Conservation (phyloP, 805 yeast genomes). For the Ogataea minuta region DNA sequence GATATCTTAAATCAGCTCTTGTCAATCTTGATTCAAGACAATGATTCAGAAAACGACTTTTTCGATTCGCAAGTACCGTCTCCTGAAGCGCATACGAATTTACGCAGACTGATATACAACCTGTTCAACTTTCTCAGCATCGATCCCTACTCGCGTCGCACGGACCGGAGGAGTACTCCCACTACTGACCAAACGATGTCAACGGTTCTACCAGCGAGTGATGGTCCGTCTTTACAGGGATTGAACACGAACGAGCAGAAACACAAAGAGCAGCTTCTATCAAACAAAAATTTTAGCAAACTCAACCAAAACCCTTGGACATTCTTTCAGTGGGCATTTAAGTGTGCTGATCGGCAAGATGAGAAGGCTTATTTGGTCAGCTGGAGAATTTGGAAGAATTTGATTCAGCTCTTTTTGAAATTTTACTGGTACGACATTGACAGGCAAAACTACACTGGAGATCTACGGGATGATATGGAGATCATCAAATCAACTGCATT, state of each 20-base stretch:
- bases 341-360: constrained; percentile 24
- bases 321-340: constrained; percentile 32
- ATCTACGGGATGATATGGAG: background rate
- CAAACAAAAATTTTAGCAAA: constrained; percentile 27
- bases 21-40: constrained; percentile 4
- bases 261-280: constrained; percentile 19
- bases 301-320: constrained; percentile 26
- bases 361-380: constrained; percentile 11
- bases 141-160: background rate
- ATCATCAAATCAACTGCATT: constrained; percentile 6
- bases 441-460: background rate
- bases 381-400: constrained; percentile 21
- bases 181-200: constrained; percentile 2
- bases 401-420: constrained; percentile 13
- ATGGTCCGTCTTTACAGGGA: constrained; percentile 7
- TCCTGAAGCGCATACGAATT: constrained; percentile 3
- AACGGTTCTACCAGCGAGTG: background rate
- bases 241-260: constrained; percentile 18
- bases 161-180: constrained; percentile 4
- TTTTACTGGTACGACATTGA: constrained; percentile 12
- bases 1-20: constrained; percentile 27
- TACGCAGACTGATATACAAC: constrained; percentile 20
- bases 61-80: constrained; percentile 24
- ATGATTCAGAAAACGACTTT: constrained; percentile 26
- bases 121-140: constrained; percentile 10